Evolutionary conservation across 140 eudicot genomes (phyloP).

Genomic region (Flaveria floridana): DNA sequence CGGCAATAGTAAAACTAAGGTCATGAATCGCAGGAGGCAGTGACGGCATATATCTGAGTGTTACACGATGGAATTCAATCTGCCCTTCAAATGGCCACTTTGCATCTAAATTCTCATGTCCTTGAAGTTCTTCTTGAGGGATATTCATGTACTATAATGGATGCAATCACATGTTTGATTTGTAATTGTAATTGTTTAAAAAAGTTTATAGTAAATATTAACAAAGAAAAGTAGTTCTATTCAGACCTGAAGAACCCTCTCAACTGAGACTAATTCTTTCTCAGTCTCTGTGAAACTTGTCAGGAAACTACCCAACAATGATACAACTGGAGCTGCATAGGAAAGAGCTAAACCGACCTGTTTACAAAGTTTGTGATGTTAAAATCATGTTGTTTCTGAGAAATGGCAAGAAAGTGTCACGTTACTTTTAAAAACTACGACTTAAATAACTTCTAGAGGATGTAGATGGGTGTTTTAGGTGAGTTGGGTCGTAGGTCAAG

Average conservation of each 20-base stretch:
- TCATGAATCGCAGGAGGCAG: slow-evolving; percentile 74
- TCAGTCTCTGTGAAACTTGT: slow-evolving; percentile 94
- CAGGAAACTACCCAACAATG: slow-evolving; percentile 80
- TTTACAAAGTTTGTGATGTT: slow-evolving; percentile 22
- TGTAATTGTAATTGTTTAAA: background rate
- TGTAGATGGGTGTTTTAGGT: background rate
- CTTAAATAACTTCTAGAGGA: slow-evolving; percentile 5
- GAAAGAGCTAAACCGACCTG: slow-evolving; percentile 99
- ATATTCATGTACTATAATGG: slow-evolving; percentile 71
- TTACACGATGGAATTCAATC: slow-evolving; percentile 70
- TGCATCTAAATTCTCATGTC: slow-evolving; percentile 33
- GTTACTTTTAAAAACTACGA: background rate
- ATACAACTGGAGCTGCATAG: slow-evolving; percentile 86
- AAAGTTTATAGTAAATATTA: background rate
- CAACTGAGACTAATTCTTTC: slow-evolving; percentile 90
- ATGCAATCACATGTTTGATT: slow-evolving; percentile 14
- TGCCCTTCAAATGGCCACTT: slow-evolving; percentile 74
- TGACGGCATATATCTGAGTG: slow-evolving; percentile 79
- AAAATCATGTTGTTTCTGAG: slow-evolving; percentile 15
- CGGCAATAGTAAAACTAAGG: slow-evolving; percentile 58
- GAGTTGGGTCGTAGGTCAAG: background rate
- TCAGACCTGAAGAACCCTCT: slow-evolving; percentile 86
- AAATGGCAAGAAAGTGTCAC: slow-evolving; percentile 20
- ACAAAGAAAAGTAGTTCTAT: slow-evolving; percentile 3
- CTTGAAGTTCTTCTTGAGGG: slow-evolving; percentile 70